Evolutionary conservation across 257 asterid genomes (phyloP), one percentile per base, ranked within the genome.

Genomic region (Solanum phureja): DNA sequence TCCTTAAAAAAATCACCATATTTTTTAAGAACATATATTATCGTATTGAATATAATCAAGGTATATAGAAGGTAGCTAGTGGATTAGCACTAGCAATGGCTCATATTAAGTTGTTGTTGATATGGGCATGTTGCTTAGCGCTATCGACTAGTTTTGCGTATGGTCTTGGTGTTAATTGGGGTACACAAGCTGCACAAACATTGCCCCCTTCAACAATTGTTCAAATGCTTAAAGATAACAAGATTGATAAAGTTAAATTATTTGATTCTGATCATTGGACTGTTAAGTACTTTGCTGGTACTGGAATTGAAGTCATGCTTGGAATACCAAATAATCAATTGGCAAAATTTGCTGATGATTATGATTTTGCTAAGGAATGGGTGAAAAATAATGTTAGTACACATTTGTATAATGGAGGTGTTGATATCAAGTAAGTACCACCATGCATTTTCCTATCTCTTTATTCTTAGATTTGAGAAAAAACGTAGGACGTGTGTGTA

Each of bases 221-320:
- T 14, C 95, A 94, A 86, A 87, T 94, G 90, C 91, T 94, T 10
- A 92, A 90, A 77, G 98, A 94, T 87, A 94, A 94, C 83, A 90
- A 92, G 11, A 94, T 94, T 49, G 33, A 73, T 75, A 89, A 90
- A 88, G 38, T 94, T 1, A 94, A 94, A 83, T 87, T 94, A 64
- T 94, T 94, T 62, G 96, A 94, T 77, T 88, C 96, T 3, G 96
- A 94, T 86, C 90, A 91, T 23, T 91, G 92, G 92, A 88, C 91
- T 5, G 93, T 94, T 9, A 87, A 87, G 2, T 33, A 58, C 35
- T 95, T 97, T 44, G 96, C 95, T 0, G 92, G 92, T 1, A 91
- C 97, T 0, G 98, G 95, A 21, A 93, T 97, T 87, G 93, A 95
- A 38, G 98, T 97, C 31, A 95, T 97, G 96, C 93, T 93, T 62